Conservation (phyloP, 805 yeast species). For the Myxozyma neotropica region DNA sequence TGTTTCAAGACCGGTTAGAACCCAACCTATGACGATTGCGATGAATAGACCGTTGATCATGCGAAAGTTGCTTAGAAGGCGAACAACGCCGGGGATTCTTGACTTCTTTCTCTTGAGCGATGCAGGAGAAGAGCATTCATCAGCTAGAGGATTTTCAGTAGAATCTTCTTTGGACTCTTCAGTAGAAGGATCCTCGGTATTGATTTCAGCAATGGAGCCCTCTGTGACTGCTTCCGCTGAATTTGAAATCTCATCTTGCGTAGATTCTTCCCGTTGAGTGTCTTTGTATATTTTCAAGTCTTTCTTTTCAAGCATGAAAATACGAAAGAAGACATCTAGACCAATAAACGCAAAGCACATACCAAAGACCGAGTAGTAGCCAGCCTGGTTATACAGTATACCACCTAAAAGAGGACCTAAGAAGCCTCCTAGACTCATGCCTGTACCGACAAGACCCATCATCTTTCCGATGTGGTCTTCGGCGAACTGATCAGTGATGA, state of each 20-base stretch:
- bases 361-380: slow-evolving; percentile 42
- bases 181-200: background rate
- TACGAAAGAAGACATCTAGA: slow-evolving; percentile 40
- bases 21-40: slow-evolving; percentile 40
- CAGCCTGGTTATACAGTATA: slow-evolving; percentile 40
- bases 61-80: slow-evolving; percentile 27
- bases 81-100: background rate
- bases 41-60: slow-evolving; percentile 35
- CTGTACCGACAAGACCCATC: slow-evolving; percentile 41
- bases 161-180: background rate
- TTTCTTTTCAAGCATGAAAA: slow-evolving; percentile 42
- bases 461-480: slow-evolving; percentile 39
- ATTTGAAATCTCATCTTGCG: slow-evolving; percentile 34
- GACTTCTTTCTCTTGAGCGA: background rate
- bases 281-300: slow-evolving; percentile 32
- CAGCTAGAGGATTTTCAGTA: background rate
- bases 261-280: slow-evolving; percentile 39
- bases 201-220: no score
- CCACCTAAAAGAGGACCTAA: slow-evolving; percentile 45
- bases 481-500: slow-evolving; percentile 39
- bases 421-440: slow-evolving; percentile 39
- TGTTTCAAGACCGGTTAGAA: slow-evolving; percentile 42
- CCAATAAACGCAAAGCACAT: slow-evolving; percentile 40
- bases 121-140: background rate
- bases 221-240: background rate